These are phyloP conservation scores for Aspergillus ochraceoroseus DNA, from an alignment of 2,329 filamentous ascomycete genomes.

Conservation along the genomic window DNA sequence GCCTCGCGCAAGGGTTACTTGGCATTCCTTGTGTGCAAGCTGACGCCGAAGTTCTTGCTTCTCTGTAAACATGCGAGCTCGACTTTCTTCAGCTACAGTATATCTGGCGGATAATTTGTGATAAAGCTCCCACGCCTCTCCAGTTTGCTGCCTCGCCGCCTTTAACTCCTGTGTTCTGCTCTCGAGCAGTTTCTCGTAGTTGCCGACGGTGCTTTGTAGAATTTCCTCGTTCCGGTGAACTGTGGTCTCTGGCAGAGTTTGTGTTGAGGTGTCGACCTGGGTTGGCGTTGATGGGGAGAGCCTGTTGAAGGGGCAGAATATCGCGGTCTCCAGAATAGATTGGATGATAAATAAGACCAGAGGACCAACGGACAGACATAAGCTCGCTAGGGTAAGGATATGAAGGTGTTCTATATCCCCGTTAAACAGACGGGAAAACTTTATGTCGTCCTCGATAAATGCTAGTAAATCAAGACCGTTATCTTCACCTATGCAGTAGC, in stretches of 20 bases:
- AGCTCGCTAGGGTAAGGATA: conserved; percentile 6
- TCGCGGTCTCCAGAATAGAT: too few species aligned
- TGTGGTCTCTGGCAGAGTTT: too few species aligned
- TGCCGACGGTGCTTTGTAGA: conserved; percentile 6
- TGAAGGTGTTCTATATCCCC: conserved; percentile 12
- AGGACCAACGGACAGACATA: conserved; percentile 1
- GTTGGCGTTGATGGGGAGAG: too few species aligned
- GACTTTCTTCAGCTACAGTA: background rate
- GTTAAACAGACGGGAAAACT: conserved; percentile 4
- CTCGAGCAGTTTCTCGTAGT: conserved; percentile 3
- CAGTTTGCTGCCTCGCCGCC: conserved; percentile 3
- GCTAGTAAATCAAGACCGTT: conserved; percentile 10
- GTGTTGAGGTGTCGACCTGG: too few species aligned
- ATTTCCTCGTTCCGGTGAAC: conserved; percentile 1
- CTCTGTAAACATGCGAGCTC: background rate
- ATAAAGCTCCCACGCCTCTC: conserved; percentile 8
- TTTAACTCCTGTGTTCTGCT: conserved; percentile 10
- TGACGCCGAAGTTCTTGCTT: conserved; percentile 5
- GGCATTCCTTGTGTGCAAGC: conserved; percentile 5
- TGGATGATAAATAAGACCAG: too few species aligned
- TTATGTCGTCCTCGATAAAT: conserved; percentile 9
- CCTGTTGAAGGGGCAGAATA: too few species aligned
- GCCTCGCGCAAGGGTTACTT: conserved; percentile 2
- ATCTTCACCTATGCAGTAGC: conserved; percentile 16
- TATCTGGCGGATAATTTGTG: conserved; percentile 1